A percentile compares a stretch with the other conserved stretches of the same genome.
Conservation (phyloP, 352 stramenopile genomes). For the Halophytophthora batemanensis region DNA sequence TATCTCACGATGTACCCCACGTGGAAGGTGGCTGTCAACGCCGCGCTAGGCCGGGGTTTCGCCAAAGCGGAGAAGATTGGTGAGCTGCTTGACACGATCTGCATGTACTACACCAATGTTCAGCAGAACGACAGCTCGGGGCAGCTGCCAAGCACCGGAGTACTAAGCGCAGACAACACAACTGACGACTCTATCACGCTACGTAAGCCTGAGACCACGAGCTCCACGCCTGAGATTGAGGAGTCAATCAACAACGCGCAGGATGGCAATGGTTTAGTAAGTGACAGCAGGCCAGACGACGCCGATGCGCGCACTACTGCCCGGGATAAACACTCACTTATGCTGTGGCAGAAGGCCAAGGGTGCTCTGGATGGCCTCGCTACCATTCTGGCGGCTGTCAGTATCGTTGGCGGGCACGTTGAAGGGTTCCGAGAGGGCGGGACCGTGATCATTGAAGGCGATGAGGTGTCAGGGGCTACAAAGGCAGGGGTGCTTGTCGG, state of each 20-base stretch:
- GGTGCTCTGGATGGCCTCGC: constrained; percentile 59
- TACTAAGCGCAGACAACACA: constrained; percentile 1
- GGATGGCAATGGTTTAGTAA: constrained; percentile 9
- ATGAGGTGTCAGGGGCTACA: constrained; percentile 25
- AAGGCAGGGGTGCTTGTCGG: constrained; percentile 27
- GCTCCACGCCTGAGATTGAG: constrained; percentile 56
- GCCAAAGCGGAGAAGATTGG: constrained; percentile 42
- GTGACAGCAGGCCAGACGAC: constrained; percentile 1
- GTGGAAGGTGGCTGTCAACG: constrained; percentile 80
- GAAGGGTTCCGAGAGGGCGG: constrained; percentile 71
- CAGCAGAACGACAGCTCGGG: constrained; percentile 8
- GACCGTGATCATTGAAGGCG: constrained; percentile 47
- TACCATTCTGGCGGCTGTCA: constrained; percentile 58
- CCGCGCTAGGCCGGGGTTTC: constrained; percentile 51
- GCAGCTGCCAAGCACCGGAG: neutral
- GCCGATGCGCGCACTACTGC: constrained; percentile 17
- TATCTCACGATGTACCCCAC: constrained; percentile 76
- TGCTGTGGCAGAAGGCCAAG: constrained; percentile 75
- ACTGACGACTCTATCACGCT: constrained; percentile 16
- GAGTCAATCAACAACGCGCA: constrained; percentile 23
- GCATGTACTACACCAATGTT: constrained; percentile 61
- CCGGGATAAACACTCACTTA: constrained; percentile 67
- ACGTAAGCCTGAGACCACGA: constrained; percentile 59
- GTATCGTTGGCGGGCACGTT: constrained; percentile 69
- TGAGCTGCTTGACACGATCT: constrained; percentile 63